These are phyloP conservation scores for Sisymbrium altissimum DNA, from an alignment of 345 rosid species.

Conservation along the genomic window DNA sequence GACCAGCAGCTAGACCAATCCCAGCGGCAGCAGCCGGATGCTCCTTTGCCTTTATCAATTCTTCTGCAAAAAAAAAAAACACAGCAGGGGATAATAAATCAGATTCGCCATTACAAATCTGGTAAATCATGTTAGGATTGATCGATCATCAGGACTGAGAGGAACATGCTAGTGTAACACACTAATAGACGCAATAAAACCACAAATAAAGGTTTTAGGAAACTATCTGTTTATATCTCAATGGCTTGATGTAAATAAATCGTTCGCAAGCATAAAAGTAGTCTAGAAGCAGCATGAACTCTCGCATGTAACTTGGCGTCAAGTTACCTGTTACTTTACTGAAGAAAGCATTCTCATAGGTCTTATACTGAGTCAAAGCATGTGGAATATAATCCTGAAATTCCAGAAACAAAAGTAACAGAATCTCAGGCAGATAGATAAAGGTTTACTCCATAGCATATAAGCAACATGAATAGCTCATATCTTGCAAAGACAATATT, in stretches of 20 bases:
- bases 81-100: neutral
- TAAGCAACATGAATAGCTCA: neutral
- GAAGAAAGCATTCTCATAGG: conserved; percentile 50
- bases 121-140: neutral
- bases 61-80: conserved; percentile 43
- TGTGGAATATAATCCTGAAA: conserved; percentile 48
- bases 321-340: conserved; percentile 44
- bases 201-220: neutral
- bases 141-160: neutral
- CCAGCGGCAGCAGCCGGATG: conserved; percentile 72
- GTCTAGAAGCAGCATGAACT: neutral
- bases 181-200: neutral
- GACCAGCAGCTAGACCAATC: conserved; percentile 53
- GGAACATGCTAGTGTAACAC: neutral
- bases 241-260: neutral
- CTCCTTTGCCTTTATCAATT: conserved; percentile 55
- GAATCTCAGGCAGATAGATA: neutral
- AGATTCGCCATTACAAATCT: neutral
- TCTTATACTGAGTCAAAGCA: conserved; percentile 36
- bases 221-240: neutral
- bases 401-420: neutral
- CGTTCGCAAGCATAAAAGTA: neutral
- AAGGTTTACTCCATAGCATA: neutral
- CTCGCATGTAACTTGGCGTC: neutral
- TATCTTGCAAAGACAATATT: neutral